Evolutionary conservation across 345 rosid species (phyloP).

Genomic region (Sonneratia alba): DNA sequence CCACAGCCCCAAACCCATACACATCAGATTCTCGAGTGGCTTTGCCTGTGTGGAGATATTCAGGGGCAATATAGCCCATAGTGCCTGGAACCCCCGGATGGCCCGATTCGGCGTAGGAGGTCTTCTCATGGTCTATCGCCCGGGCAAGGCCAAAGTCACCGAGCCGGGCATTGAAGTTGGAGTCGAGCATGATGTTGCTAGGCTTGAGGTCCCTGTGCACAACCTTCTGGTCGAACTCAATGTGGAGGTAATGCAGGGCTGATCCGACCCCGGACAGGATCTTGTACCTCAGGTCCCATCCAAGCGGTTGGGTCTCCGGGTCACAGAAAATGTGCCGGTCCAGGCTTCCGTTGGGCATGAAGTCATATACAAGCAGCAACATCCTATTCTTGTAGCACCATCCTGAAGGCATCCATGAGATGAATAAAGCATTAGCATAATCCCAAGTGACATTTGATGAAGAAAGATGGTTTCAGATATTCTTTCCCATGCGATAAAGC

Average conservation of each 20-base stretch:
- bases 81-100: not conserved
- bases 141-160: conserved; percentile 41
- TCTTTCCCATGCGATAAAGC: no score
- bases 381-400: conserved; percentile 38
- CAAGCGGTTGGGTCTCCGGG: conserved; percentile 6
- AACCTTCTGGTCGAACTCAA: conserved; percentile 30
- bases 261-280: conserved; percentile 33
- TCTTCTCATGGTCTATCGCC: conserved; percentile 26
- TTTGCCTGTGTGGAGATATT: conserved; percentile 47
- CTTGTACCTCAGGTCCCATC: conserved; percentile 24
- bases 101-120: conserved; percentile 28
- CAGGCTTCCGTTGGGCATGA: conserved; percentile 49
- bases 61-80: conserved; percentile 47
- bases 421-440: no score
- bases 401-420: conserved; percentile 13
- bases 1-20: conserved; percentile 46
- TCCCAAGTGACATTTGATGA: no score
- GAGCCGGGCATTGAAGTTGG: conserved; percentile 23
- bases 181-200: conserved; percentile 36
- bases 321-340: conserved; percentile 24
- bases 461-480: no score
- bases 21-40: conserved; percentile 56
- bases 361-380: conserved; percentile 35
- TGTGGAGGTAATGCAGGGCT: conserved; percentile 33
- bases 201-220: conserved; percentile 41